Base-by-base conservation (phyloP, 108 stramenopile species). In the Cyclostephanos invisitatus region DNA sequence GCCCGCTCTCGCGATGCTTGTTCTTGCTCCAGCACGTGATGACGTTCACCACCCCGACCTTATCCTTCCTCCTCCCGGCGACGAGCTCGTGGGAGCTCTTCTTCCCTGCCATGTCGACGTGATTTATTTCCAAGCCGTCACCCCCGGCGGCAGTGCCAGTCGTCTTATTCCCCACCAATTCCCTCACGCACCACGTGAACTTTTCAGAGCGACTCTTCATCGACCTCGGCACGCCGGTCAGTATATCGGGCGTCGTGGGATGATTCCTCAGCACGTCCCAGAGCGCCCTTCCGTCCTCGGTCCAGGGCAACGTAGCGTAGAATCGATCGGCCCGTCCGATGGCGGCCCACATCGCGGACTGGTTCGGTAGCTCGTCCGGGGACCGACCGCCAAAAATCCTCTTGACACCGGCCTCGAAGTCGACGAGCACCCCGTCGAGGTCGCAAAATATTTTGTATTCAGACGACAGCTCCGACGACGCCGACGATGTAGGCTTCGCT, bases 21-120 rank as follows among this genome's bases (percentile, higher is more conserved):
- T 90, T 90, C 50, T 80, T 68, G 42, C 84, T 86, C 92, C 92
- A 93, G 67, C 92, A 93, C 2, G 92, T 90, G 29, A 93, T 89
- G 28, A 93, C 78, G 73, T 85, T 85, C 25, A 83, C 73, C 0
- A 79, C 48, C 40, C 75, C 68, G 3, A 27, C 48, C 67, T 46
- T 80, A 0, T 63, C 37, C 25, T 66, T 62, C 50, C 80, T 68
- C 10, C 61, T 38, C 18, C 85, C 85, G 7, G 49, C 46, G 9
- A 80, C 78, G 17, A 72, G 32, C 21, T 62, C 71, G 48, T 85
- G 85, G 22, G 53, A 14, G 47, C 65, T 68, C 44, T 81, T 83
- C 47, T 55, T 75, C 0, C 75, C 86, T 3, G 92, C 89, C 80
- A 85, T 89, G 66, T 90, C 88, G 3, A 90, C 82, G 66, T 90